phyloP scores from a whole-genome alignment of 2,329 filamentous ascomycete species.

The Cordyceps javanica region DNA sequence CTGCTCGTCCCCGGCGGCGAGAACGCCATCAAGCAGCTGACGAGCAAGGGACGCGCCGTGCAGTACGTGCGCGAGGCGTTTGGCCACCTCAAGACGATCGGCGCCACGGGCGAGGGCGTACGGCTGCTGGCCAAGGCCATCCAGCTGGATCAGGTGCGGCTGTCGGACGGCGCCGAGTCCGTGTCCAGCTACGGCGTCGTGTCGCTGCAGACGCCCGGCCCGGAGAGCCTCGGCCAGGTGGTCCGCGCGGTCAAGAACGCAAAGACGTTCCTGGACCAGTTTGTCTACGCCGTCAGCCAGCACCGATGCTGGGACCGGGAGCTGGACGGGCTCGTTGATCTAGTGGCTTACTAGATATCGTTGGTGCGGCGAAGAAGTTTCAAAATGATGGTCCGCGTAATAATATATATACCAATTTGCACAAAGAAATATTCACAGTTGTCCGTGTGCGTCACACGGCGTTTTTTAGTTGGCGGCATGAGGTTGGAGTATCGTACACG shows the following conservation, averaged over 20 bases:
- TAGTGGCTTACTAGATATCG: slow-evolving; percentile 60
- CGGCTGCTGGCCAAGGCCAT: slow-evolving; percentile 50
- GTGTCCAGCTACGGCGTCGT: slow-evolving; percentile 70
- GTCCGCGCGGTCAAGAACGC: slow-evolving; percentile 60
- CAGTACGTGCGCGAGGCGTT: slow-evolving; percentile 79
- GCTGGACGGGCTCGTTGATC: slow-evolving; percentile 58
- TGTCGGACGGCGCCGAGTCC: slow-evolving; percentile 42
- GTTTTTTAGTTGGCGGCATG: no score
- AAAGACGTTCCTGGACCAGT: slow-evolving; percentile 63
- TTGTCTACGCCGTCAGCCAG: slow-evolving; percentile 61
- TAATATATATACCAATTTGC: no score
- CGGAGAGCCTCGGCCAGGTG: slow-evolving; percentile 55
- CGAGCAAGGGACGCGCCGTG: slow-evolving; percentile 63
- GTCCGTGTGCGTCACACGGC: no score
- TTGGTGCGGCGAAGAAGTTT: background rate
- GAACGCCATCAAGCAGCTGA: slow-evolving; percentile 54
- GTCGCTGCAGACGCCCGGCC: slow-evolving; percentile 49
- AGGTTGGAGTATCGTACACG: no score
- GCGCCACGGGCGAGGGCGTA: slow-evolving; percentile 66
- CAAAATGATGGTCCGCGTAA: background rate
- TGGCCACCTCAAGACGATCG: slow-evolving; percentile 74
- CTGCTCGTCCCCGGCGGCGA: slow-evolving; percentile 70
- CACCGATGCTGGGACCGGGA: slow-evolving; percentile 72
- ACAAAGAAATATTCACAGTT: no score
- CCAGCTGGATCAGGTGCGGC: slow-evolving; percentile 28